These are phyloP conservation scores for Ascodesmis nigricans DNA, from an alignment of 495 filamentous ascomycete species.

Conservation along the genomic window DNA sequence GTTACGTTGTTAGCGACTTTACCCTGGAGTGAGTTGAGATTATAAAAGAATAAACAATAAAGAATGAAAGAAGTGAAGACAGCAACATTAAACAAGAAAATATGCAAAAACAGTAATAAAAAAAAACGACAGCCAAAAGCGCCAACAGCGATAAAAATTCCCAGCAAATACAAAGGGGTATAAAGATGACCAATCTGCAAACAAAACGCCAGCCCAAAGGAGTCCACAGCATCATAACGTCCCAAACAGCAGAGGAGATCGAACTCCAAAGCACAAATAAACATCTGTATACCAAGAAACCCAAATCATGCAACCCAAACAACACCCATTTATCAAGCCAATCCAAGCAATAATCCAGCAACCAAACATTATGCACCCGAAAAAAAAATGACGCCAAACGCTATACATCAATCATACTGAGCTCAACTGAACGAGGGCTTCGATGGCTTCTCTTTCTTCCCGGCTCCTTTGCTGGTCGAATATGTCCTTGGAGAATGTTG, in stretches of 20 bases:
- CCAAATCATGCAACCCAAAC: not conserved
- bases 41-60: no score
- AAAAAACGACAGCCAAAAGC: slow-evolving; percentile 1
- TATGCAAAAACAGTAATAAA: not conserved
- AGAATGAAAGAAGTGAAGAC: no score
- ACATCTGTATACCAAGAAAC: no score
- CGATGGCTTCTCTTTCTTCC: slow-evolving; percentile 21
- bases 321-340: not conserved
- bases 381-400: slow-evolving; percentile 7
- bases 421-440: slow-evolving; percentile 22
- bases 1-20: no score
- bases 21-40: no score
- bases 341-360: not conserved
- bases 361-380: not conserved
- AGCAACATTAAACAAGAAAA: no score
- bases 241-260: no score
- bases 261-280: no score
- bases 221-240: no score
- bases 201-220: no score
- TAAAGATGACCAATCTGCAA: no score
- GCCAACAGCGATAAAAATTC: not conserved
- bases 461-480: slow-evolving; percentile 13
- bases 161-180: not conserved
- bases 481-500: slow-evolving; percentile 3
- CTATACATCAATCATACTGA: slow-evolving; percentile 16